Evolutionary conservation across 192 early-diverging fungal species (phyloP), one percentile per base, ranked within the genome.

Genomic region (Backusella circina): DNA sequence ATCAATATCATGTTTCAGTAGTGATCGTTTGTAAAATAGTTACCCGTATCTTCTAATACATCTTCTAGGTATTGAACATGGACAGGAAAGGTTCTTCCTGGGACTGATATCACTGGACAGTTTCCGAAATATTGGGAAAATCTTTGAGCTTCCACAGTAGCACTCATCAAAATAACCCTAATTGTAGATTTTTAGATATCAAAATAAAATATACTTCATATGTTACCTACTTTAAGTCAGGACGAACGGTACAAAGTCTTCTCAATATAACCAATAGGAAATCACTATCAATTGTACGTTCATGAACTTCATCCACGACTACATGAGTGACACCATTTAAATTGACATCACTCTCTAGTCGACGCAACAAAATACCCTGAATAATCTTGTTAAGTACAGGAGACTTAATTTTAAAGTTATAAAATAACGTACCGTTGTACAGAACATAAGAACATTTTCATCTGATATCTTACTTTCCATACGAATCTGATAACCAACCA

Each of bases 261-360:
- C 83, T 84, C 51, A 94, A 79, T 33, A 90, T 81, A 44, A 94
- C 83, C 18, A 95, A 39, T 66, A 95, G 74, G 74, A 95, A 94
- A 79, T 95, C 94, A 9, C 86, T 88, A 72, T 95, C 93, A 15
- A 95, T 77, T 0, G 83, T 87, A 9, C 94, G 83, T 71, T 95
- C 93, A 71, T 95, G 93, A 2, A 94, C 89, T 77, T 95, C 93
- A 76, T 95, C 94, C 1, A 95, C 87, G 15, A 95, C 80, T 8
- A 95, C 82, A 64, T 93, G 90, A 5, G 88, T 89, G 8, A 95
- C 82, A 5, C 86, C 87, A 23, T 76, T 57, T 54, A 95, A 77
- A 8, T 72, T 33, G 7, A 76, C 82, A 77, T 95, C 92, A 41
- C 79, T 83, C 71, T 93, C 90, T 26, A 95, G 74, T 70, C 88